Base-by-base conservation (phyloP, 441 rosid genomes). In the Kokia cookei region DNA sequence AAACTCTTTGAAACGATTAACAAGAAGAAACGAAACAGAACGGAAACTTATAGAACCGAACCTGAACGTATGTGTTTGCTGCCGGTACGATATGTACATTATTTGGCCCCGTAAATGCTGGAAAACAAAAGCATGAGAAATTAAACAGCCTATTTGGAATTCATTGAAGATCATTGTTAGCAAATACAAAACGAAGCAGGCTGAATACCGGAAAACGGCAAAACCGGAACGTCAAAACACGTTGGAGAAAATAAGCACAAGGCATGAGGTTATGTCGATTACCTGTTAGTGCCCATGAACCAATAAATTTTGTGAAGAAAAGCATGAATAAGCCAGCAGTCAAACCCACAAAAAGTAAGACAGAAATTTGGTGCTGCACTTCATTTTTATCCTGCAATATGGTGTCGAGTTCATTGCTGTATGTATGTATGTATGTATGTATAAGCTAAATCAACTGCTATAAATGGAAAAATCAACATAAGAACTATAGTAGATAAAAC, bases 351-450 rank as follows among this genome's bases (percentile, higher is more conserved):
- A 87, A 88, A 74, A 90, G 86, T 79, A 87, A 48, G 78, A 82
- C 78, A 0, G 95, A 90, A 79, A 90, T 82, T 69, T 86, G 90
- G 78, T 88, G 95, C 73, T 88, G 95, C 72, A 84, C 91, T 72
- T 87, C 88, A 7, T 83, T 76, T 78, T 84, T 84, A 73, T 84
- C 91, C 88, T 88, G 83, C 86, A 78, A 8, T 32, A 32, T 32
- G 37, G 7, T 32, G 37, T 32, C 37, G 1, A 32, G 37, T 4
- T 32, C 37, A 32, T 6, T 32, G 37, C 37, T 0, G 4, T 5
- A 5, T 32, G 4, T 32, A 32, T 32, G 5, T 32, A 1, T 32
- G 0, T 32, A 32, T 32, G 4, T 32, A 32, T 32, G 1, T 32
- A 6, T 32, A 32, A 32, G 37, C 1, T 32, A 32, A 32, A 32